A percentile compares a stretch with the other conserved stretches of the same genome.
phyloP scores from a whole-genome alignment of 1,284 basidiomycete species.

The Phlebopus sp. region DNA sequence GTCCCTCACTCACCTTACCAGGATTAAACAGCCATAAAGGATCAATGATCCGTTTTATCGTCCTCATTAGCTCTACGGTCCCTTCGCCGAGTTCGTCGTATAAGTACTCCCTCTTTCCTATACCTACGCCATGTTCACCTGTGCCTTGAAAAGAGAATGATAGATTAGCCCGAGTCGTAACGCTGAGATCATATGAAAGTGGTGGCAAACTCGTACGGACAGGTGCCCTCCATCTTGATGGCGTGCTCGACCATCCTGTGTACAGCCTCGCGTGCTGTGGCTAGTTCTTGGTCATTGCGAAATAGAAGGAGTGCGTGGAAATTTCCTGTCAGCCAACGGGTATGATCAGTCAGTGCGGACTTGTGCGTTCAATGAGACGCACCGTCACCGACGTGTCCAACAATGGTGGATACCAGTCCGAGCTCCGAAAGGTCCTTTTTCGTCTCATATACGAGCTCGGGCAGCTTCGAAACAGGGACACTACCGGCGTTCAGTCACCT shows the following conservation, averaged over 20 bases:
- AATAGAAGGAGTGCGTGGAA: slow-evolving; percentile 62
- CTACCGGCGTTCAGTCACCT: slow-evolving; percentile 33
- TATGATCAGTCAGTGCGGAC: not conserved
- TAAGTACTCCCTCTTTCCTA: slow-evolving; percentile 79
- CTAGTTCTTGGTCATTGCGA: slow-evolving; percentile 57
- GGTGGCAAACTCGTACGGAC: slow-evolving; percentile 35
- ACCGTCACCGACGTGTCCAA: slow-evolving; percentile 88
- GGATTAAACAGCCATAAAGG: slow-evolving; percentile 82
- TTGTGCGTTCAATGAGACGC: slow-evolving; percentile 27
- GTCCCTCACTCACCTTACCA: slow-evolving; percentile 58
- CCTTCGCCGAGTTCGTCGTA: slow-evolving; percentile 77
- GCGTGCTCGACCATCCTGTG: slow-evolving; percentile 71
- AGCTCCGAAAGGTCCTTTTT: slow-evolving; percentile 64
- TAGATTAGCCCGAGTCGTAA: not conserved
- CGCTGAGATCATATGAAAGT: not conserved
- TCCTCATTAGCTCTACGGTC: slow-evolving; percentile 84
- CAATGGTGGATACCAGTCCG: slow-evolving; percentile 63
- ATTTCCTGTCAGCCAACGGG: slow-evolving; percentile 39
- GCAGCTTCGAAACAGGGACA: slow-evolving; percentile 80
- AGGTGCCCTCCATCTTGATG: slow-evolving; percentile 74
- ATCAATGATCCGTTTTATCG: slow-evolving; percentile 75
- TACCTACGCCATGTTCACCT: slow-evolving; percentile 86
- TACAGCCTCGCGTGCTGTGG: slow-evolving; percentile 50
- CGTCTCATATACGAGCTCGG: slow-evolving; percentile 73
- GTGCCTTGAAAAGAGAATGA: slow-evolving; percentile 44